These are phyloP conservation scores for Scheffersomyces segobiensis DNA, from an alignment of 1,139 yeast species.

Conservation along the genomic window DNA sequence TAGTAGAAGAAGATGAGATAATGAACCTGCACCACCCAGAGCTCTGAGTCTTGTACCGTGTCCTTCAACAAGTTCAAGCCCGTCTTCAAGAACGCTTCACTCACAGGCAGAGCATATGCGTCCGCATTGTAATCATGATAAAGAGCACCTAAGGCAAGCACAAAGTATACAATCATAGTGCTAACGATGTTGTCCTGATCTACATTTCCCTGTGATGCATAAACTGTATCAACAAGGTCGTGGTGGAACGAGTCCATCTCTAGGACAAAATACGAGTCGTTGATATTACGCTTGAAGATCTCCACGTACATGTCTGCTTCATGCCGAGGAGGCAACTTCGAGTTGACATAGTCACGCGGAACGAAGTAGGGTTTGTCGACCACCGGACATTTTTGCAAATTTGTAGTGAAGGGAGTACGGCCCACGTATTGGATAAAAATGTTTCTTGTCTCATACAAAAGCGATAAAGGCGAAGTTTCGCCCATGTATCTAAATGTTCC, in stretches of 20 bases:
- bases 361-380: background rate
- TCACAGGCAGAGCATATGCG: conserved; percentile 13
- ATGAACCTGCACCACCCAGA: conserved; percentile 44
- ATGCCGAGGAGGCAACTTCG: background rate
- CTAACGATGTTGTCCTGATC: background rate
- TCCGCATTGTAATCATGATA: conserved; percentile 11
- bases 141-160: conserved; percentile 39
- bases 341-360: background rate
- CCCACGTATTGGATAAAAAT: conserved; percentile 10
- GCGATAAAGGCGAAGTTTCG: conserved; percentile 19
- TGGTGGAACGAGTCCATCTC: background rate
- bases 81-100: conserved; percentile 23
- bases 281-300: background rate
- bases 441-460: conserved; percentile 17
- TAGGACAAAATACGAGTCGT: background rate
- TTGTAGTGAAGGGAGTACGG: background rate
- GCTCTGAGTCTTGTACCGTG: conserved; percentile 29
- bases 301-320: background rate
- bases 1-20: conserved; percentile 35
- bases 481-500: conserved; percentile 20
- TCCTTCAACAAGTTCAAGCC: conserved; percentile 25
- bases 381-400: background rate
- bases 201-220: background rate
- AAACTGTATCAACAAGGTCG: background rate
- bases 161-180: conserved; percentile 30